These are phyloP conservation scores for Cyclotella atomus DNA, from an alignment of 108 stramenopile species.

Conservation along the genomic window DNA sequence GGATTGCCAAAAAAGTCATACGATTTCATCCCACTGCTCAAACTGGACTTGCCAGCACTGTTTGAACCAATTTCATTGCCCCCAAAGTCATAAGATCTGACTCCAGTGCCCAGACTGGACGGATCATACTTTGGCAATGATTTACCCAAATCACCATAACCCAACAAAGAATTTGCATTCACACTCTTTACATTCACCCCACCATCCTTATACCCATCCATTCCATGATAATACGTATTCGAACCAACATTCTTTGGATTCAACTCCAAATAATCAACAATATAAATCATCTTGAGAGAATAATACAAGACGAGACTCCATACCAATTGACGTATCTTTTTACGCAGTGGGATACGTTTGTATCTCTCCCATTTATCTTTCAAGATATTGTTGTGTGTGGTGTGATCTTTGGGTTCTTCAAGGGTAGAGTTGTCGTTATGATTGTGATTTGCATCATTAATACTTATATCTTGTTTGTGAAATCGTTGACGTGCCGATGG, in stretches of 20 bases:
- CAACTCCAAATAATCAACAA: too few relatives aligned
- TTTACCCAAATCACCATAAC: too few relatives aligned
- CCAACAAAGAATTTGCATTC: too few relatives aligned
- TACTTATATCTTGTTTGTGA: background rate
- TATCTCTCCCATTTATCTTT: constrained; percentile 20
- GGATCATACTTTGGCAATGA: too few relatives aligned
- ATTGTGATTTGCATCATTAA: background rate
- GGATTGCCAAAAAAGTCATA: background rate
- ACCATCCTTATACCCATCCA: too few relatives aligned
- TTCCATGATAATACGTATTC: too few relatives aligned
- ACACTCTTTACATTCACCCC: too few relatives aligned
- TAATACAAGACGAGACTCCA: constrained; percentile 8
- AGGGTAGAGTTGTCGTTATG: constrained; percentile 4
- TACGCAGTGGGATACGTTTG: constrained; percentile 11
- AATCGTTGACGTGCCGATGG: background rate
- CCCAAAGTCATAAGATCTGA: too few relatives aligned
- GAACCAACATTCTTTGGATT: too few relatives aligned
- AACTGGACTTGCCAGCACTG: background rate
- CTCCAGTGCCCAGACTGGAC: too few relatives aligned
- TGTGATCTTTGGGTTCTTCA: background rate
- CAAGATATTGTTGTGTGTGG: background rate
- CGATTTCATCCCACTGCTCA: background rate
- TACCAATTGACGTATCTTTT: constrained; percentile 22
- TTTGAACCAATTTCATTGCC: background rate
- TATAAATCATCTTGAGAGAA: constrained; percentile 29